Percentiles rank a stretch among this genome's conserved stretches.
These are phyloP conservation scores for Botrytis tulipae DNA, from an alignment of 2,329 filamentous ascomycete genomes.

Conservation along the genomic window DNA sequence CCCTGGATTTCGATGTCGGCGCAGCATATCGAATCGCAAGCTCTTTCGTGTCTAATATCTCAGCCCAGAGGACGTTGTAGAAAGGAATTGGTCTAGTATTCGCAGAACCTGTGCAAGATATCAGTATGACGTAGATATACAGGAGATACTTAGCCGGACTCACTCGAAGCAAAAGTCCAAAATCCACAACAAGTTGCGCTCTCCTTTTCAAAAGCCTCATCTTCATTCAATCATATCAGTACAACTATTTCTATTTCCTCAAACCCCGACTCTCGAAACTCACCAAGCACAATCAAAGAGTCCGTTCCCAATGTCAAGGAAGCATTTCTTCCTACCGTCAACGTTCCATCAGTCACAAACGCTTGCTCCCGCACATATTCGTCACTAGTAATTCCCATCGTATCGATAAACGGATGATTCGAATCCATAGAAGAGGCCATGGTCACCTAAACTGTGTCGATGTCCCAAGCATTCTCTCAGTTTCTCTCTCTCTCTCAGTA, in stretches of 20 bases:
- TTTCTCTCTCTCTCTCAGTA: background rate
- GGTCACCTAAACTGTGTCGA: background rate
- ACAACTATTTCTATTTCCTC: background rate
- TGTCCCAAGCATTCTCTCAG: constrained; percentile 12
- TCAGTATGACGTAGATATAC: constrained; percentile 17
- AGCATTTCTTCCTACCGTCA: constrained; percentile 56
- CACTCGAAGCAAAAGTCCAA: constrained; percentile 46
- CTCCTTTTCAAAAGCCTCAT: constrained; percentile 52
- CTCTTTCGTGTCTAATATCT: constrained; percentile 53
- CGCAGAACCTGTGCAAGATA: constrained; percentile 29
- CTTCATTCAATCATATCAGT: constrained; percentile 37
- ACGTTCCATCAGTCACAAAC: constrained; percentile 45
- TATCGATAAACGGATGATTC: constrained; percentile 41
- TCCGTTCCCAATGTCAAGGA: constrained; percentile 60
- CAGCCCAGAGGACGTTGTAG: constrained; percentile 82
- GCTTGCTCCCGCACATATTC: constrained; percentile 38
- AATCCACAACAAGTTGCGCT: constrained; percentile 56
- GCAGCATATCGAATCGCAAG: constrained; percentile 73
- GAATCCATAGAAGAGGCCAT: constrained; percentile 21
- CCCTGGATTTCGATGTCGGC: constrained; percentile 54
- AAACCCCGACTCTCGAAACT: constrained; percentile 19
- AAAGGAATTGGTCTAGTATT: constrained; percentile 61
- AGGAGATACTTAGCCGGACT: constrained; percentile 22
- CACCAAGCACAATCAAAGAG: constrained; percentile 58
- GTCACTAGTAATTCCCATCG: constrained; percentile 32